Percentiles rank a stretch among this genome's conserved stretches.
Conservation (phyloP, 2,329 filamentous ascomycete genomes). For the Leptographium wingfieldii region DNA sequence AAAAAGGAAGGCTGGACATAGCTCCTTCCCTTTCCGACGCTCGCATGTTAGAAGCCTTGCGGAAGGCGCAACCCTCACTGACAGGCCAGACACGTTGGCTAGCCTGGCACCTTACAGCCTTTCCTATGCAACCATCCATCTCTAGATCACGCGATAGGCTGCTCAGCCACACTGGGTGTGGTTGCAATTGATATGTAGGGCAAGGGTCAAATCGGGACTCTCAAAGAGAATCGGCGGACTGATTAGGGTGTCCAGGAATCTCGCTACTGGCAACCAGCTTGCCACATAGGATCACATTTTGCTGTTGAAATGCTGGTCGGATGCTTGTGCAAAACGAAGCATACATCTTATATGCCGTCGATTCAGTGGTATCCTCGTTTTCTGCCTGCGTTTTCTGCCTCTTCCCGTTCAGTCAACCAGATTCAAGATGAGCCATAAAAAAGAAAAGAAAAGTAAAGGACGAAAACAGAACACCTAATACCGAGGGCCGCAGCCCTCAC, state of each 20-base stretch:
- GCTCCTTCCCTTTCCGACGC: neutral
- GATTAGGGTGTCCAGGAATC: no score
- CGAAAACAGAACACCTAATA: neutral
- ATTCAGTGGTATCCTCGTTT: neutral
- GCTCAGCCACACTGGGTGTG: no score
- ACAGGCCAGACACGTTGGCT: no score
- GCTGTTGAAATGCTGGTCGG: neutral
- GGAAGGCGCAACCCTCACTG: neutral
- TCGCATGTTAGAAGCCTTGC: neutral
- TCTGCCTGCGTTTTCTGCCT: neutral
- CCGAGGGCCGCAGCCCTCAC: neutral
- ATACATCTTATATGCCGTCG: neutral
- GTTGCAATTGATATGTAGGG: no score
- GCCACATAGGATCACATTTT: neutral
- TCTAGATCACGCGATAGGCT: no score
- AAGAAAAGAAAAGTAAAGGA: neutral
- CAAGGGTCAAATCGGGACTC: no score
- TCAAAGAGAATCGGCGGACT: no score
- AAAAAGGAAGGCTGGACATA: neutral
- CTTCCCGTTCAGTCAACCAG: neutral
- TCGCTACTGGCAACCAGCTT: no score
- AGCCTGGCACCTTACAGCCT: no score
- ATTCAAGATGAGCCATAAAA: neutral
- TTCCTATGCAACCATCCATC: no score
- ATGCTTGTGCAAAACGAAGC: neutral